Base-by-base conservation (phyloP, 805 yeast genomes). In the Schwanniomyces yamadae region DNA sequence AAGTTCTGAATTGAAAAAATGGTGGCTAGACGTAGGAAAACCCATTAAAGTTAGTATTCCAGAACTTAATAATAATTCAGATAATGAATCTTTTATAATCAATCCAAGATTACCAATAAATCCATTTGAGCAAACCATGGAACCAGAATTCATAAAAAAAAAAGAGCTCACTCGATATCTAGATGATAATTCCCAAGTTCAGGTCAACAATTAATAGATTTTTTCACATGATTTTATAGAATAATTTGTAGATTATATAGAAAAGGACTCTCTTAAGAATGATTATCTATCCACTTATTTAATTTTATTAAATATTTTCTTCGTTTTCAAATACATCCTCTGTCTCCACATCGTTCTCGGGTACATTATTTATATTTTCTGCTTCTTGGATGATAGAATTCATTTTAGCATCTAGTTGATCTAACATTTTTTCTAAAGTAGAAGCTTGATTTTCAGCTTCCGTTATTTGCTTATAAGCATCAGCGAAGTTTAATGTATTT, bases 1-100 rank as follows among this genome's bases (percentile, higher is more conserved):
- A 11, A 83, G 95, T 39, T 77, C 93, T 0, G 95, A 86, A 37
- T 60, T 69, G 10, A 65, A 73, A 15, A 86, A 87, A 57, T 93
- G 99, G 99, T 93, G 99, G 99, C 69, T 87, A 12, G 82, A 83
- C 10, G 82, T 81, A 8, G 91, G 93, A 0, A 71, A 73, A 40
- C 75, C 81, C 9, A 89, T 90, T 2, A 87, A 82, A 52, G 83
- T 91, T 2, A 55, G 55, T 6, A 68, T 84, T 7, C 59, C 65
- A 4, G 73, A 73, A 27, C 50, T 80, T 22, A 59, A 65, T 4
- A 37, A 31, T 19, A 18, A 28, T 6, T 14, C 16, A 5, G 49
- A 44, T 23, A 49, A 48, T 4, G 54, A 50, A 11, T 34, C 30
- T 14, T 30, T 42, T 22, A 64, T 78, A 19, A 66, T 90, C 28